phyloP scores from a whole-genome alignment of 148 eudicot genomes.

The Silene uniflora region DNA sequence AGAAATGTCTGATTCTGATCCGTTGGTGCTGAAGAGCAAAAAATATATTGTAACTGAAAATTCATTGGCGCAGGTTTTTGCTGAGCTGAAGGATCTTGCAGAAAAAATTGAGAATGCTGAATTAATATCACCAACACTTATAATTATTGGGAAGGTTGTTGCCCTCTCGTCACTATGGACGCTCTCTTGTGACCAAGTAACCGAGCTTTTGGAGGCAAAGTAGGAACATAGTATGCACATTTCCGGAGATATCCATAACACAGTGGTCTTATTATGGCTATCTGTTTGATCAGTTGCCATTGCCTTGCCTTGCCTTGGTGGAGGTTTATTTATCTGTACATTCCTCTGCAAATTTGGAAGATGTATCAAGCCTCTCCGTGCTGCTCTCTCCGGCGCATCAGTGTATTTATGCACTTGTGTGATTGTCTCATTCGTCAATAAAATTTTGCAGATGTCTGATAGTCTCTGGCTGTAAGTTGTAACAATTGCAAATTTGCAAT shows the following conservation, averaged over 20 bases:
- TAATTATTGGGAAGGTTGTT: constrained; percentile 92
- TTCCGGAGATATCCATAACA: not conserved
- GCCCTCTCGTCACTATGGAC: constrained; percentile 90
- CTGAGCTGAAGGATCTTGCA: constrained; percentile 75
- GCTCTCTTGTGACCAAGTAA: constrained; percentile 24
- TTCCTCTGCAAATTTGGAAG: not conserved
- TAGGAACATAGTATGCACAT: constrained; percentile 9
- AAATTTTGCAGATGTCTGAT: not conserved
- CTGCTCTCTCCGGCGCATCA: not conserved
- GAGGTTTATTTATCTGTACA: not conserved
- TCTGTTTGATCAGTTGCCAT: not conserved
- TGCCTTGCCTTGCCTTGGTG: not conserved
- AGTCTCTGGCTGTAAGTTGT: constrained; percentile 1
- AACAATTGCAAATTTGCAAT: not conserved
- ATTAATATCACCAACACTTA: constrained; percentile 77
- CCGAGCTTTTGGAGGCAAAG: constrained; percentile 27
- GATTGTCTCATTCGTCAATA: not conserved
- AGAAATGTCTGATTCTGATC: not conserved
- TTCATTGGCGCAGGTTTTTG: constrained; percentile 52
- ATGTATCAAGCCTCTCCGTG: not conserved
- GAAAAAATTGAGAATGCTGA: constrained; percentile 45
- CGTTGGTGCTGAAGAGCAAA: not conserved
- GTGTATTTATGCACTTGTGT: not conserved
- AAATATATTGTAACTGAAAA: constrained; percentile 10
- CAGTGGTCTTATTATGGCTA: not conserved